phyloP scores from a whole-genome alignment of 73 alveolate genomes.

The Tetrahymena borealis region DNA sequence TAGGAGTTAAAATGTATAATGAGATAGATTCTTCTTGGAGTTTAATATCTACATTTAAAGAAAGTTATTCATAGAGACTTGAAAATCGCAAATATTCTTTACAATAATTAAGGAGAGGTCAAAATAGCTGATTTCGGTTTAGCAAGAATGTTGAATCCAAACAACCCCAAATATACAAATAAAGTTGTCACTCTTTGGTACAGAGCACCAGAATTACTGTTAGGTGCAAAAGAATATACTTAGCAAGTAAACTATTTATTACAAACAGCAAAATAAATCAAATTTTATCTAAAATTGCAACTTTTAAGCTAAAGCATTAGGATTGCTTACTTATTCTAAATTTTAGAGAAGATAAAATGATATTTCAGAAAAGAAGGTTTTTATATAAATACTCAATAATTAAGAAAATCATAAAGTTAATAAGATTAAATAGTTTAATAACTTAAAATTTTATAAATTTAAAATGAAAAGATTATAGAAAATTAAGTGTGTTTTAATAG shows the following conservation, averaged over 20 bases:
- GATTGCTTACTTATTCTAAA: too few relatives aligned
- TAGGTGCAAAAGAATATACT: conserved; percentile 30
- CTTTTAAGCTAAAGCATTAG: too few relatives aligned
- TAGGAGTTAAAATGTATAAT: conserved; percentile 71
- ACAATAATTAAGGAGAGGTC: conserved; percentile 74
- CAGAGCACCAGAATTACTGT: conserved; percentile 64
- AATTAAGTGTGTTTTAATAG: too few relatives aligned
- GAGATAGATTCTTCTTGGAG: conserved; percentile 64
- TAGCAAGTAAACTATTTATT: background rate
- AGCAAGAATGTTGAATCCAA: conserved; percentile 54
- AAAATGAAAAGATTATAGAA: too few relatives aligned
- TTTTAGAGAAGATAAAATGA: too few relatives aligned
- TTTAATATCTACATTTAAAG: conserved; percentile 68
- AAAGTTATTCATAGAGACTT: conserved; percentile 79
- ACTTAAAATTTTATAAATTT: too few relatives aligned
- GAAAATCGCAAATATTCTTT: conserved; percentile 71
- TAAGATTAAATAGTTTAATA: too few relatives aligned
- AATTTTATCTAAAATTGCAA: too few relatives aligned
- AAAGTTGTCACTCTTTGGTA: conserved; percentile 65
- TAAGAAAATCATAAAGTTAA: too few relatives aligned
- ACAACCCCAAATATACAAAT: conserved; percentile 50
- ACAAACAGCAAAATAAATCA: background rate
- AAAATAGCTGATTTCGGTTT: conserved; percentile 81
- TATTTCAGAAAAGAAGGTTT: too few relatives aligned
- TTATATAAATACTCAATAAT: too few relatives aligned